Evolutionary conservation across 2,329 filamentous ascomycete genomes (phyloP).

Genomic region (Periconia digitata): DNA sequence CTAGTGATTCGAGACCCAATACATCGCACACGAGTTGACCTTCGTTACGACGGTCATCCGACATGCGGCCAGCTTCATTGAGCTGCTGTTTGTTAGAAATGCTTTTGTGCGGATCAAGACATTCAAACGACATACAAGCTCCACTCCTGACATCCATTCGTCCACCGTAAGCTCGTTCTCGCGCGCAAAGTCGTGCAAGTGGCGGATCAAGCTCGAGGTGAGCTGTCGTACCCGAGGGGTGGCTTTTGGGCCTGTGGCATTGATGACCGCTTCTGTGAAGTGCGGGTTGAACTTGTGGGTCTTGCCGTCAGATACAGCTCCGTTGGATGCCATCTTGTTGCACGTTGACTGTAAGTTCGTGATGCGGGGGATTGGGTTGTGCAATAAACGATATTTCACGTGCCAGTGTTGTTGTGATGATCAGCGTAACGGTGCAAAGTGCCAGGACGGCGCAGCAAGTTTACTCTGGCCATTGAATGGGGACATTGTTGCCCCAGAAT

Average conservation of each 20-base stretch:
- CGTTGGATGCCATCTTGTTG: conserved; percentile 28
- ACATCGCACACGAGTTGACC: conserved; percentile 62
- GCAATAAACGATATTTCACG: not conserved
- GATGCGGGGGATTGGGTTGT: not conserved
- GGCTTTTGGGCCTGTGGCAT: conserved; percentile 71
- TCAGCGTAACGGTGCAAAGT: not conserved
- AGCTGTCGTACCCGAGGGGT: conserved; percentile 65
- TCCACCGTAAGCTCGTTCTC: conserved; percentile 77
- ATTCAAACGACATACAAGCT: conserved; percentile 56
- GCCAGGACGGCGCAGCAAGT: not conserved
- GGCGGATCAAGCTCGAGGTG: conserved; percentile 64
- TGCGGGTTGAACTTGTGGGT: conserved; percentile 65
- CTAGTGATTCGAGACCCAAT: conserved; percentile 60
- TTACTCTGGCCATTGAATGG: not conserved
- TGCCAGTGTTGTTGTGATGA: not conserved
- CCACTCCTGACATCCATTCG: conserved; percentile 74
- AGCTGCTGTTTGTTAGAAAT: conserved; percentile 39
- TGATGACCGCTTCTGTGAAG: conserved; percentile 74
- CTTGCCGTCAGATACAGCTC: conserved; percentile 16
- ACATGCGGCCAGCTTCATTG: conserved; percentile 66
- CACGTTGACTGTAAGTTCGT: not conserved
- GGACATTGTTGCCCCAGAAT: not conserved
- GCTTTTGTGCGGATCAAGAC: not conserved
- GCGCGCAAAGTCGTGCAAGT: conserved; percentile 76
- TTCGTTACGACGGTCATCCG: conserved; percentile 63